A percentile compares a stretch with the other conserved stretches of the same genome.
phyloP scores from a whole-genome alignment of 2,329 filamentous ascomycete genomes.

The Aspergillus japonicus region DNA sequence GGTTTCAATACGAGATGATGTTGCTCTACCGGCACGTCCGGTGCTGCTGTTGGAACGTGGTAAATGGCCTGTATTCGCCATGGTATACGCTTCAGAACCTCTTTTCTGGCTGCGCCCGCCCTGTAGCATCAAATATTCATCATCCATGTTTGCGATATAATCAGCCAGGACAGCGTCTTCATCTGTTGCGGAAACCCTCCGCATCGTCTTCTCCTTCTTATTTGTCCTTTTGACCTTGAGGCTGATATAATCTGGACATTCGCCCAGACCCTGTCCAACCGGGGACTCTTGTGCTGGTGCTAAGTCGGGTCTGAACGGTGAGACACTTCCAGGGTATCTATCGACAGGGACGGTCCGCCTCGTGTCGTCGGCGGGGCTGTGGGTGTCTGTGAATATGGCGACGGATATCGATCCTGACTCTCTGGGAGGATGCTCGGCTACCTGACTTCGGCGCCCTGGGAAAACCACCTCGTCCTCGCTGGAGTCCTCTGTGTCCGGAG shows the following conservation, averaged over 20 bases:
- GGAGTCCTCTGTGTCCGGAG: constrained; percentile 53
- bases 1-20: neutral
- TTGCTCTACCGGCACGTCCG: neutral
- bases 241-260: neutral
- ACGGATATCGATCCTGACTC: no score
- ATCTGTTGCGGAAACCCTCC: constrained; percentile 41
- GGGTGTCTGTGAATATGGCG: no score
- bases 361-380: neutral
- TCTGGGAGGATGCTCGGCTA: neutral
- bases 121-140: constrained; percentile 23
- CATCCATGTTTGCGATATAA: constrained; percentile 42
- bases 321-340: neutral
- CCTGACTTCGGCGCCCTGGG: constrained; percentile 30
- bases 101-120: neutral
- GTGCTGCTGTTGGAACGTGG: neutral
- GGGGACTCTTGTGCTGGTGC: neutral
- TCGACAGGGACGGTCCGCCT: neutral
- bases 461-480: constrained; percentile 63
- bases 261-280: neutral
- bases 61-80: neutral
- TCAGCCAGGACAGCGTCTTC: constrained; percentile 46
- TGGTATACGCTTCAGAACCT: neutral
- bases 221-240: neutral
- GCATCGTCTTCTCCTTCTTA: neutral
- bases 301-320: neutral